Percentiles rank a stretch among this genome's conserved stretches.
These are phyloP conservation scores for Penicillium sp. DNA, from an alignment of 2,329 filamentous ascomycete species.

Conservation along the genomic window DNA sequence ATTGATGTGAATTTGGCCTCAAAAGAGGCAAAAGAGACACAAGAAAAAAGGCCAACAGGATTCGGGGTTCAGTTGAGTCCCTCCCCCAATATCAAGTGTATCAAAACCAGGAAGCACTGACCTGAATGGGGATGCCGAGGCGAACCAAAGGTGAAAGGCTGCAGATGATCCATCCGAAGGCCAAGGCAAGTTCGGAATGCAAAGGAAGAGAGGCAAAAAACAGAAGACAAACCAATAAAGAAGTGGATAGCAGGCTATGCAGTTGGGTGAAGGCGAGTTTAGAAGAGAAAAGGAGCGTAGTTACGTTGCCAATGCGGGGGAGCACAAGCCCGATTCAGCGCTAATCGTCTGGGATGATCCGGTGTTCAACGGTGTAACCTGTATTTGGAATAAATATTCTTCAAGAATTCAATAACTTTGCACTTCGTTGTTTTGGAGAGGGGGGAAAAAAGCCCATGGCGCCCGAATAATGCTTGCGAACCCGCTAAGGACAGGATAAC, in stretches of 20 bases:
- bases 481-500: conserved; percentile 12
- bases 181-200: conserved; percentile 8
- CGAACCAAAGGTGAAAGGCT: conserved; percentile 13
- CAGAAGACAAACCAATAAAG: conserved; percentile 11
- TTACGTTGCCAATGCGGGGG: conserved; percentile 16
- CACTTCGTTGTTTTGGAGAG: background rate
- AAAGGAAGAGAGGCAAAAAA: conserved; percentile 1
- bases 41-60: background rate
- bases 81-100: background rate
- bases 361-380: conserved; percentile 17
- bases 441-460: background rate
- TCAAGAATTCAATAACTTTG: background rate
- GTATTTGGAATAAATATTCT: background rate
- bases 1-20: background rate
- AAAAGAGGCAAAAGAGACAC: background rate
- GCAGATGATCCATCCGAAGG: conserved; percentile 22
- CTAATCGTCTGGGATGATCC: conserved; percentile 9
- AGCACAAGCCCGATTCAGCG: conserved; percentile 21
- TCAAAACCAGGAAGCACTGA: conserved; percentile 15
- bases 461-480: conserved; percentile 14
- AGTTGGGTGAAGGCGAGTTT: conserved; percentile 12
- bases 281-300: conserved; percentile 18
- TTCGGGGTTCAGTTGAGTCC: background rate
- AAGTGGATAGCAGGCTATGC: conserved; percentile 2
- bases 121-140: conserved; percentile 20